Evolutionary conservation across 495 filamentous ascomycete species (phyloP).

Genomic region (Echria macrotheca): DNA sequence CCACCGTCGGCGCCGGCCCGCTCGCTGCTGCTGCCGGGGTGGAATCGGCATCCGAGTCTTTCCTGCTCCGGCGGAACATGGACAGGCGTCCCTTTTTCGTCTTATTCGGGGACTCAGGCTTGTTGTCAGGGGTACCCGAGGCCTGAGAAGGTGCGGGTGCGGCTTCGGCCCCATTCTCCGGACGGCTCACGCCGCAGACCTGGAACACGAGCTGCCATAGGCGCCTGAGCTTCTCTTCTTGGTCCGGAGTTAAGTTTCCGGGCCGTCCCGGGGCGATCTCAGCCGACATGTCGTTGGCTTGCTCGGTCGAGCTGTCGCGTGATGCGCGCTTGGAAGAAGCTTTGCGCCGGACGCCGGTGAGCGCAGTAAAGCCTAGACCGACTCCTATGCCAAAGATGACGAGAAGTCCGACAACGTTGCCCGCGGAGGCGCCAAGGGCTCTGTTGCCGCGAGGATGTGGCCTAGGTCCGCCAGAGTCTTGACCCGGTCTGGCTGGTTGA

Average conservation of each 20-base stretch:
- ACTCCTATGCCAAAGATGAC: slow-evolving; percentile 12
- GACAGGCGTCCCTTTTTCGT: slow-evolving; percentile 54
- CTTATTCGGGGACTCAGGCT: slow-evolving; percentile 46
- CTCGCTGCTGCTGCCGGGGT: slow-evolving; percentile 8
- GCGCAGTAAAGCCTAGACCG: slow-evolving; percentile 10
- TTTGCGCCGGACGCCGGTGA: neutral
- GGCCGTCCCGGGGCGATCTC: slow-evolving; percentile 65
- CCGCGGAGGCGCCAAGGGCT: slow-evolving; percentile 1
- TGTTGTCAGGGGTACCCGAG: slow-evolving; percentile 21
- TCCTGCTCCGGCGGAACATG: slow-evolving; percentile 55
- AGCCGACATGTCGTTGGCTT: slow-evolving; percentile 32
- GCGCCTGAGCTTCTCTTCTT: slow-evolving; percentile 82
- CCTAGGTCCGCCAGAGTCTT: neutral
- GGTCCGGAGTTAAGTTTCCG: slow-evolving; percentile 79
- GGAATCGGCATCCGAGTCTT: slow-evolving; percentile 45
- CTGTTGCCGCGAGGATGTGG: neutral
- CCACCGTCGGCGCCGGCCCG: slow-evolving; percentile 5
- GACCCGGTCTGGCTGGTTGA: neutral
- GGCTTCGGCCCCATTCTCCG: slow-evolving; percentile 23
- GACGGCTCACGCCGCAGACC: slow-evolving; percentile 63
- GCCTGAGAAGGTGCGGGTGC: slow-evolving; percentile 18
- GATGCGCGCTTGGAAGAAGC: neutral
- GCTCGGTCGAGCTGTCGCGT: neutral
- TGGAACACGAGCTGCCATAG: slow-evolving; percentile 76
- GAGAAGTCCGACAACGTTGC: slow-evolving; percentile 12